Evolutionary conservation across 2,329 filamentous ascomycete genomes (phyloP), one percentile per base, ranked within the genome.

Genomic region (Capronia coronata): DNA sequence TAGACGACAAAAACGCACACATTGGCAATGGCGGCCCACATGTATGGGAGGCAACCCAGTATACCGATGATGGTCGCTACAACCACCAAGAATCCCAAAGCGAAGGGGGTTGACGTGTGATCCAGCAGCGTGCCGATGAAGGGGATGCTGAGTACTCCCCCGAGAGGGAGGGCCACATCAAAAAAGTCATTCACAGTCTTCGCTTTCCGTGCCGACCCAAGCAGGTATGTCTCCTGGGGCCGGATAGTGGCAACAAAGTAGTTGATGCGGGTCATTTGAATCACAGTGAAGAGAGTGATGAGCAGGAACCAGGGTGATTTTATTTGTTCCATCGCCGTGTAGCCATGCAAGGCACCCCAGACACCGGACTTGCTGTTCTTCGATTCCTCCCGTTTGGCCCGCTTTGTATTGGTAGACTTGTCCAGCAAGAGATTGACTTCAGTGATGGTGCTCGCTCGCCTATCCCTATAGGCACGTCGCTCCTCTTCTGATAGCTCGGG

Each of bases 181-280:
- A 96, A 95, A 67, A 90, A 83, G 49, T 84, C 77, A 69, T 94
- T 95, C 63, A 95, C 75, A 48, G 77, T 70, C 7, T 81, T 75
- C 0, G 88, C 86, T 49, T 76, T 73, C 1, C 71, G 65, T 51
- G 74, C 71, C 9, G 80, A 80, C 39, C 74, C 73, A 13, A 95
- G 78, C 7, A 96, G 77, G 60, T 82, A 83, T 38, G 81, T 78
- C 68, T 94, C 94, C 66, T 96, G 89, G 1, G 83, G 76, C 1
- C 86, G 78, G 55, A 94, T 83, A 2, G 89, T 94, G 2, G 89
- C 87, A 46, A 95, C 87, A 64, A 94, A 94, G 71, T 89, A 94
- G 70, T 94, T 94, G 75, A 94, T 94, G 23, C 84, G 77, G 1
- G 82, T 83, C 82, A 86, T 86, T 65, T 86, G 83, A 32, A 86